Conservation (phyloP, 1,139 yeast species). For the Scheffersomyces quercinus region DNA sequence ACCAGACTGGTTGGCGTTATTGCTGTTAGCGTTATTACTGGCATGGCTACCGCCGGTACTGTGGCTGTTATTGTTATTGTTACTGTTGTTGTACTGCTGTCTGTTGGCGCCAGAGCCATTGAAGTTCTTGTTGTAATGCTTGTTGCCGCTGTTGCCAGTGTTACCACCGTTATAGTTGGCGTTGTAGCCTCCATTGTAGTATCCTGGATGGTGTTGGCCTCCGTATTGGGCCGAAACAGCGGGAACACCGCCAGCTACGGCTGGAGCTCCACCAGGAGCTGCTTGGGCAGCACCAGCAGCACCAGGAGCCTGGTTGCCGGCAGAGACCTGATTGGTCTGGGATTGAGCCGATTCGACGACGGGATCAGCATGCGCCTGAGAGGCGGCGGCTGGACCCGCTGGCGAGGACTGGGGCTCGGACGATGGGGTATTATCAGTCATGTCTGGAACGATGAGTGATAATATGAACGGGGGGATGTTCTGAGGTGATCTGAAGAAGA, state of each 20-base stretch:
- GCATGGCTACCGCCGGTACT: constrained; percentile 8
- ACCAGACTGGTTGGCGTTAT: constrained; percentile 4
- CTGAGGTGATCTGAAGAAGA: no score
- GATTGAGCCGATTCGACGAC: constrained; percentile 4
- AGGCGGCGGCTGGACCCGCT: constrained; percentile 8
- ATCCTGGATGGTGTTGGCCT: constrained; percentile 1
- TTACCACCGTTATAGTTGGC: constrained; percentile 8
- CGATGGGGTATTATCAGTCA: constrained; percentile 11
- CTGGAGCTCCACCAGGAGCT: constrained; percentile 4
- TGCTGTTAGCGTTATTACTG: neutral
- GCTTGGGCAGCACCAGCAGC: constrained; percentile 4
- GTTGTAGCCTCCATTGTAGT: constrained; percentile 10
- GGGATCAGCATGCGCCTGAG: constrained; percentile 8
- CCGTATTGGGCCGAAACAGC: neutral
- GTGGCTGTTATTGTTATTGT: constrained; percentile 7
- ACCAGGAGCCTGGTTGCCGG: constrained; percentile 10
- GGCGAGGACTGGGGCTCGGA: constrained; percentile 4
- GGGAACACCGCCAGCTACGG: constrained; percentile 1
- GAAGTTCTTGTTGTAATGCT: constrained; percentile 10
- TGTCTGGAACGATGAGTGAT: constrained; percentile 9
- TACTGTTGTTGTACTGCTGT: constrained; percentile 6
- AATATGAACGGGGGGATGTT: neutral
- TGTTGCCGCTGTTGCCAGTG: constrained; percentile 9
- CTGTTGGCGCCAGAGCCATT: constrained; percentile 5
- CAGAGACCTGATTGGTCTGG: constrained; percentile 5